These are phyloP conservation scores for Thalassiosira mediterranea DNA, from an alignment of 352 stramenopile species.

Conservation along the genomic window DNA sequence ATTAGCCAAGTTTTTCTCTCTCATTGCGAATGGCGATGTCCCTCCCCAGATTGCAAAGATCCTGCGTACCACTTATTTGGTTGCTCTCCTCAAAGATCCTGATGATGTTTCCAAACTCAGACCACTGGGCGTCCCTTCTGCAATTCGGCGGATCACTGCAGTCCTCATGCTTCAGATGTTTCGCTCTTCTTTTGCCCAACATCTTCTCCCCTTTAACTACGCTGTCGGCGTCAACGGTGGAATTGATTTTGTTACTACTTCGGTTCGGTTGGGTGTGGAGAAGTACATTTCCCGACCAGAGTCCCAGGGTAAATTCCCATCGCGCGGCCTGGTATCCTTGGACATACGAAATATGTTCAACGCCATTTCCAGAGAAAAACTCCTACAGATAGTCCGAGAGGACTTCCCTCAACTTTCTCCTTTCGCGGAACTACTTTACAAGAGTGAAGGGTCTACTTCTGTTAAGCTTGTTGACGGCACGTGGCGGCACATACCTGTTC, in stretches of 20 bases:
- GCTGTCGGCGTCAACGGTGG: conserved; percentile 3
- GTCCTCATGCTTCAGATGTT: background rate
- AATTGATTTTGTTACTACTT: conserved; percentile 6
- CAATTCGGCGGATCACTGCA: conserved; percentile 20
- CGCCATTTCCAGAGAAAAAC: conserved; percentile 21
- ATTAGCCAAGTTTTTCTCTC: conserved; percentile 13
- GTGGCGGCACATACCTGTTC: conserved; percentile 10
- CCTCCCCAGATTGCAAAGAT: conserved; percentile 1
- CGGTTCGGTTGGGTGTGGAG: background rate
- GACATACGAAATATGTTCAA: conserved; percentile 52
- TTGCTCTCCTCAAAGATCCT: conserved; percentile 23
- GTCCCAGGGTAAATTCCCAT: background rate
- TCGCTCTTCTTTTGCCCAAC: background rate
- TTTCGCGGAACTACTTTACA: conserved; percentile 17
- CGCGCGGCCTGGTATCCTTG: conserved; percentile 23
- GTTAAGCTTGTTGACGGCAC: conserved; percentile 3
- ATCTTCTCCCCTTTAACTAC: conserved; percentile 29
- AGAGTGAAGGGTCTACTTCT: background rate
- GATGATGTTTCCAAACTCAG: conserved; percentile 26
- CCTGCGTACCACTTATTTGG: conserved; percentile 18
- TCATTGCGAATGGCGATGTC: conserved; percentile 10
- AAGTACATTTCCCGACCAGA: conserved; percentile 13
- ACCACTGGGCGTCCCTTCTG: conserved; percentile 30
- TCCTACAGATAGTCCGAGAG: conserved; percentile 2
- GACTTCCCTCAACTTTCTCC: background rate